Percentiles rank a stretch among this genome's conserved stretches.
These are phyloP conservation scores for Hypoxylon sp. DNA, from an alignment of 2,329 filamentous ascomycete genomes.

Conservation along the genomic window DNA sequence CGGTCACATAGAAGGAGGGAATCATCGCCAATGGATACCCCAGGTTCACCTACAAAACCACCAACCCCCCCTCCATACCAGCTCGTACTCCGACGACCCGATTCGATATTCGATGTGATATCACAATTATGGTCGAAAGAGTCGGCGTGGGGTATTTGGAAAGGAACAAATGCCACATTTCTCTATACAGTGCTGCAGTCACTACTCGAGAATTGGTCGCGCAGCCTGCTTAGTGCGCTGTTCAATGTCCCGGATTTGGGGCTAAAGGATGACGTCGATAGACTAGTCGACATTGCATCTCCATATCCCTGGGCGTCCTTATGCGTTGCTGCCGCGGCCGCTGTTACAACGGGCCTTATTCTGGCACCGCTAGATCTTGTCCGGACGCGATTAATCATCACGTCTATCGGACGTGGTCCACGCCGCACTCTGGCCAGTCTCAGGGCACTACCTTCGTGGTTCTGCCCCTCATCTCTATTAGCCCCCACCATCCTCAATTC, in stretches of 20 bases:
- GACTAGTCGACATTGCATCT: slow-evolving; percentile 79
- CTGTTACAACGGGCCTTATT: slow-evolving; percentile 81
- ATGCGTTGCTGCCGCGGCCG: slow-evolving; percentile 75
- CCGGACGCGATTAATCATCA: slow-evolving; percentile 89
- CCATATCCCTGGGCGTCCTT: slow-evolving; percentile 87
- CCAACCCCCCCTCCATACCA: slow-evolving; percentile 65
- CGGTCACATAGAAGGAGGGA: slow-evolving; percentile 55
- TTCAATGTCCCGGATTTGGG: slow-evolving; percentile 90
- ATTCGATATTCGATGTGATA: slow-evolving; percentile 89
- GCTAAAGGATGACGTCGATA: slow-evolving; percentile 81
- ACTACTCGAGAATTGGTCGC: slow-evolving; percentile 91
- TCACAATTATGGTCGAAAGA: slow-evolving; percentile 91
- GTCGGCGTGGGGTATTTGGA: slow-evolving; percentile 94
- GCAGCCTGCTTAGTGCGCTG: slow-evolving; percentile 89
- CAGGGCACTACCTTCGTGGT: slow-evolving; percentile 81
- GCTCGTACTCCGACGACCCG: slow-evolving; percentile 78
- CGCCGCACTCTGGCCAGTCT: slow-evolving; percentile 85
- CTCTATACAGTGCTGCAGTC: slow-evolving; percentile 89
- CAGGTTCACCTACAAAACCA: slow-evolving; percentile 56
- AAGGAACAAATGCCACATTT: slow-evolving; percentile 92
- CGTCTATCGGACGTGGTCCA: slow-evolving; percentile 80
- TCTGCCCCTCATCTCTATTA: slow-evolving; percentile 78
- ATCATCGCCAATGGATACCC: slow-evolving; percentile 53
- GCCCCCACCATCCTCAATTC: slow-evolving; percentile 90
- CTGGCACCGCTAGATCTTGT: slow-evolving; percentile 92